phyloP scores from a whole-genome alignment of 2,329 filamentous ascomycete species.

The Amauroascus verrucosus region DNA sequence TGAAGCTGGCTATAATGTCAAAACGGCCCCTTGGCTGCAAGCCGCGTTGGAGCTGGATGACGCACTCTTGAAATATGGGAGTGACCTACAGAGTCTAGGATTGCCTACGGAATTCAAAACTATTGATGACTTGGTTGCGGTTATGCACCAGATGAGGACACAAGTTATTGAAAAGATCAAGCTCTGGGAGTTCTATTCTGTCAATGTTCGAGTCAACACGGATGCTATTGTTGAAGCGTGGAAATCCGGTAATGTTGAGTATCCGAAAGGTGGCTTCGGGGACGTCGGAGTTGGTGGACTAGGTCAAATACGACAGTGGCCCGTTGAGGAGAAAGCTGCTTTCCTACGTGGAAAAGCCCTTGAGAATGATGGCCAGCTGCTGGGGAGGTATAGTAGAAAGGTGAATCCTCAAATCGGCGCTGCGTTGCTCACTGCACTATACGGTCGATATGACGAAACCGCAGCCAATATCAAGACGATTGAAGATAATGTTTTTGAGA shows the following conservation, averaged over 20 bases:
- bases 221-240: conserved; percentile 62
- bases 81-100: conserved; percentile 54
- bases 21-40: conserved; percentile 66
- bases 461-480: conserved; percentile 35
- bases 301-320: conserved; percentile 44
- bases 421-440: conserved; percentile 55
- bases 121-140: conserved; percentile 60
- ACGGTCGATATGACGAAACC: conserved; percentile 56
- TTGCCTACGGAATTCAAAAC: conserved; percentile 64
- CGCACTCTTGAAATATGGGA: conserved; percentile 56
- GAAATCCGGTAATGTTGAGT: conserved; percentile 49
- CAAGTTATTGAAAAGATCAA: conserved; percentile 66
- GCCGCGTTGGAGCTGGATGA: conserved; percentile 65
- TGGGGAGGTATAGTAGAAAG: conserved; percentile 64
- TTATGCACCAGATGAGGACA: conserved; percentile 77
- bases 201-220: conserved; percentile 65
- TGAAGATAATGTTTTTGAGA: conserved; percentile 44
- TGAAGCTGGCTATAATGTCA: conserved; percentile 88
- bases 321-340: conserved; percentile 48
- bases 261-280: conserved; percentile 45
- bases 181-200: conserved; percentile 87
- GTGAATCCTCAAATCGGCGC: conserved; percentile 62
- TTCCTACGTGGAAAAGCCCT: conserved; percentile 60
- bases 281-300: conserved; percentile 41
- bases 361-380: conserved; percentile 60